Base-by-base conservation (phyloP, 2,329 filamentous ascomycete species). In the Neofusicoccum parvum region DNA sequence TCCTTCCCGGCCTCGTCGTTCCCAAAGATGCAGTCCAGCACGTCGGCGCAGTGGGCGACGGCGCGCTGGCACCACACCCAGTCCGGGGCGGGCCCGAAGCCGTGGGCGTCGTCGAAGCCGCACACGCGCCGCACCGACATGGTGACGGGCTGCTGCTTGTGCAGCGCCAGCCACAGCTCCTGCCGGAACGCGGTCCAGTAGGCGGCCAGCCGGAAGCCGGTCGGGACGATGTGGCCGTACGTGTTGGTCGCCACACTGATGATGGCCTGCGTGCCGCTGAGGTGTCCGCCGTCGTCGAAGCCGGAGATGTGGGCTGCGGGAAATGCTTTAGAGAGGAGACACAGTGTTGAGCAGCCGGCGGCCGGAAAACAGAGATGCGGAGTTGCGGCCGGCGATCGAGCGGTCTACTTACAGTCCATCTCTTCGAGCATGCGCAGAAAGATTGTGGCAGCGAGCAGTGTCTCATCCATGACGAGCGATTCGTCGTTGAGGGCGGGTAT, bases 371-470 rank as follows among this genome's bases (percentile, higher is more conserved):
- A 32, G 27, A 32, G 27, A 32, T 32, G 27, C 27, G 27, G 27
- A 7, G 27, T 32, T 5, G 27, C 27, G 27, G 27, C 7, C 27
- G 53, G 17, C 37, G 34, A 39, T 20, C n/a, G 7, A 4, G 43
- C 2, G 43, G 3, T 20, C 3, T 12, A 54, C 62, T 17, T 67
- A 75, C 73, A 79, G 58, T 80, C 79, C 70, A 79, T 80, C 63
- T 80, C 79, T 67, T 81, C 79, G 32, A 79, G 69, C 10, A 80
- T 69, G 11, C 79, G 73, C 10, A 81, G 65, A 20, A 81, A 77
- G 14, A 80, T 75, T 1, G 78, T 80, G 2, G 79, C 78, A 43
- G 79, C 76, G 23, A 80, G 70, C 1, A 80, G 70, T 32, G 77
- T 74, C 64, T 80, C 78, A 50, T 80, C 78, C 59, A 75, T 75